A percentile compares a stretch with the other conserved stretches of the same genome.
Conservation (phyloP, 805 yeast species). For the Yamadazyma akitaensis region DNA sequence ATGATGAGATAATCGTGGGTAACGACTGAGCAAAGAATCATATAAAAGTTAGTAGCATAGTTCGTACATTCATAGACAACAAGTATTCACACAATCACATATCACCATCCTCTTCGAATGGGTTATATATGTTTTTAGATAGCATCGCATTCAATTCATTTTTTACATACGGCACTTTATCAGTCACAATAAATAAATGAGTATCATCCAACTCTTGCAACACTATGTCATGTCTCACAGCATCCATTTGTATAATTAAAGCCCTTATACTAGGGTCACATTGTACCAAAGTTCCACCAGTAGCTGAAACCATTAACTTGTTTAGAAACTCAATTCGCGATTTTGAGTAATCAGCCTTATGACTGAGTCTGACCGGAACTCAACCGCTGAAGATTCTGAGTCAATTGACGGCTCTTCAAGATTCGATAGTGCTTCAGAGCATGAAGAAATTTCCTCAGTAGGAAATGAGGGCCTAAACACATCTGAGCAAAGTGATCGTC, state of each 20-base stretch:
- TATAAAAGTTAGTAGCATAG: neutral
- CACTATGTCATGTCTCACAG: slow-evolving; percentile 66
- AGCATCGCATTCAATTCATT: slow-evolving; percentile 70
- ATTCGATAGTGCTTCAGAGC: slow-evolving; percentile 1
- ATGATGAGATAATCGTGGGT: neutral
- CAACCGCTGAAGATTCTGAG: neutral
- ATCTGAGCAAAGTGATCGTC: neutral
- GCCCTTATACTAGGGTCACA: slow-evolving; percentile 94
- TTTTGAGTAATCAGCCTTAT: neutral
- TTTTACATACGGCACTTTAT: slow-evolving; percentile 73
- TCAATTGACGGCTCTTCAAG: slow-evolving; percentile 2
- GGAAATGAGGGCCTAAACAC: neutral
- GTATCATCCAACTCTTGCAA: slow-evolving; percentile 85
- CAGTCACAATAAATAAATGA: slow-evolving; percentile 77
- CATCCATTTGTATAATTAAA: slow-evolving; percentile 76
- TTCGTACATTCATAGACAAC: neutral
- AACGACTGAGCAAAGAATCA: neutral
- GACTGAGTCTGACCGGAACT: neutral
- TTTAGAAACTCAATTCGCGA: neutral
- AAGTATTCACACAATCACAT: too few species aligned
- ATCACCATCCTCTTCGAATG: slow-evolving; percentile 65
- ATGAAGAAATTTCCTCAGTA: neutral
- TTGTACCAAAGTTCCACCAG: slow-evolving; percentile 41
- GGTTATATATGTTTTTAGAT: slow-evolving; percentile 81
- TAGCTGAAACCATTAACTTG: slow-evolving; percentile 40